Evolutionary conservation across 176 grass and related monocot genomes (phyloP), one percentile per base, ranked within the genome.

Genomic region (Pontederia crassipes): DNA sequence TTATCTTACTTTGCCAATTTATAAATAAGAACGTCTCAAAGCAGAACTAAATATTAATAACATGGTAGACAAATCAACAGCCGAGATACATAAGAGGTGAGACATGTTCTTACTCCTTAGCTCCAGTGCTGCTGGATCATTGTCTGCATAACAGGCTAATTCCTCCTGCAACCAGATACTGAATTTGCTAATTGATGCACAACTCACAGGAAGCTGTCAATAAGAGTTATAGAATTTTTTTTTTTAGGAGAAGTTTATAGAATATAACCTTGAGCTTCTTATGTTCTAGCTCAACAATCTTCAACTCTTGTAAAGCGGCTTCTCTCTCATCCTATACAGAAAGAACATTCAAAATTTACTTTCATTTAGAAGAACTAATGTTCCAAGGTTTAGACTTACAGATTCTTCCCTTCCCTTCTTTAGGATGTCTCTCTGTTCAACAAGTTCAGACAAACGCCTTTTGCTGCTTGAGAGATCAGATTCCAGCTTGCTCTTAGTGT

Each of bases 361-460:
- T 40, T 40, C 2, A 40, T 40, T 40, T 40, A 40, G 32, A 24
- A 24, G 20, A 24, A 24, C 20, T 62, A 11, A 35, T 47, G 58
- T 45, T 10, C 29, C 46, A 20, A 3, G 6, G 13, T 45, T 14
- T 11, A 62, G 28, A 87, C 86, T 78, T 85, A 97, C 87, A 74
- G 87, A 83, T 49, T 90, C 83, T 51, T 97, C 87, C 65, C 92
- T 86, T 62, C 92, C 92, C 78, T 66, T 90, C 84, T 97, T 97
- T 70, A 97, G 72, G 76, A 68, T 82, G 12, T 91, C 87, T 78
- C 83, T 82, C 48, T 91, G 87, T 68, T 90, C 92, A 75, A 77
- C n/a, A 71, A 96, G 81, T 68, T 96, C 92, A 54, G 52, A 35
- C n/a, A 69, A 85, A 49, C 59, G 75, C 20, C 78, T 88, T 79